Evolutionary conservation across 768 basidiomycete genomes (phyloP), one percentile per base, ranked within the genome.

Genomic region (Leccinellum luteum): DNA sequence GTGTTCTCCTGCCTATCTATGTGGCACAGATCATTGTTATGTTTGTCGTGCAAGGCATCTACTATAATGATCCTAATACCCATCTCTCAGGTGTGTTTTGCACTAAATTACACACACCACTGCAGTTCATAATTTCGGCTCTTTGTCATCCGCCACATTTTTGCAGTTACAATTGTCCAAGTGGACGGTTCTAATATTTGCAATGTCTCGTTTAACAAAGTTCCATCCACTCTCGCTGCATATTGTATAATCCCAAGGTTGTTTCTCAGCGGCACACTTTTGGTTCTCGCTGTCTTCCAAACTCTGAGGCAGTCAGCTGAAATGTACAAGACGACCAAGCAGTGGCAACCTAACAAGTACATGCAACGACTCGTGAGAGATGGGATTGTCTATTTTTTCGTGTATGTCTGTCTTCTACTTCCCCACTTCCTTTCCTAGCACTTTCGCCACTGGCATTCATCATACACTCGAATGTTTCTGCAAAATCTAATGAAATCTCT

Each of bases 261-360:
- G 2, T 2, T 41, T 13, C 48, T 64, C 9, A 30, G 49, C 14
- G 6, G 8, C 10, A 4, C 34, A 3, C 32, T 63, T 13, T 34
- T 59, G 15, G 5, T 31, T 28, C 41, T 63, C 1, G 49, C 55
- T 31, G 2, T 49, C 31, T 12, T 6, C 4, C 31, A 10, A 54
- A 51, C 49, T 3, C 12, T 52, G 35, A 59, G 25, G 12, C 15
- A 55, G 25, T 51, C 43, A 0, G 2, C 52, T 4, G 19, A 30
- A 4, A 63, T 56, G 54, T 41, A 63, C 54, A 35, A 31, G 3
- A 43, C 38, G 4, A 63, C 62, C 4, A 56, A 51, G 27, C 55
- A 14, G 6, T 63, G 62, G 62, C 51, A 53, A 7, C 35, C 30
- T 13, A 64, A 64, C 30, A 21, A 19, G 23, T 64, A 60, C 21